Conservation (phyloP, 108 stramenopile species). For the Cyclotella baltica region DNA sequence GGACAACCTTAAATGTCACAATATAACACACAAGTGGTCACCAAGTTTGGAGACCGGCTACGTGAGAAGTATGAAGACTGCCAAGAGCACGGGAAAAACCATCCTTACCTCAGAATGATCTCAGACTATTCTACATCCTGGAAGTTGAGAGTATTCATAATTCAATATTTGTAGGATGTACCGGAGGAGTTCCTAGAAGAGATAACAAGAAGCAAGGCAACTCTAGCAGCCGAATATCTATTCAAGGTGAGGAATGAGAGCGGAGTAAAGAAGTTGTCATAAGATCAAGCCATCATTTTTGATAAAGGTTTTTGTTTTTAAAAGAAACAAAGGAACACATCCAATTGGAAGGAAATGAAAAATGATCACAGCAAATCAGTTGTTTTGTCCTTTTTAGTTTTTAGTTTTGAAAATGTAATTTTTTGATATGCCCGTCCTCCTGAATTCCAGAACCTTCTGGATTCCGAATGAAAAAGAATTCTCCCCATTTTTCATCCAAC, state of each 20-base stretch:
- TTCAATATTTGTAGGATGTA: constrained; percentile 9
- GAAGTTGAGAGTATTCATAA: neutral
- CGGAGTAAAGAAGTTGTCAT: neutral
- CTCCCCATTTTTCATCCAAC: neutral
- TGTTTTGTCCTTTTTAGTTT: too few species aligned
- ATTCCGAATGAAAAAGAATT: too few species aligned
- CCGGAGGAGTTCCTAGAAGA: constrained; percentile 6
- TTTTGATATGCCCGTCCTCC: too few species aligned
- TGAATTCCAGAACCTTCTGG: too few species aligned
- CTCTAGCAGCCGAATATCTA: constrained; percentile 9
- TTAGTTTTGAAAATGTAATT: too few species aligned
- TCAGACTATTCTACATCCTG: neutral
- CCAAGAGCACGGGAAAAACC: neutral
- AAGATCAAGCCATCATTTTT: constrained; percentile 4
- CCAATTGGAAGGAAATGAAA: too few species aligned
- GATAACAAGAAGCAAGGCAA: neutral
- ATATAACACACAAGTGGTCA: neutral
- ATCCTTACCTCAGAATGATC: constrained; percentile 12
- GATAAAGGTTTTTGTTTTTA: too few species aligned
- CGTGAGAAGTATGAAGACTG: neutral
- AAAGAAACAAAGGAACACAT: too few species aligned
- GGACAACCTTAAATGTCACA: constrained; percentile 22
- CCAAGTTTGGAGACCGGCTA: neutral
- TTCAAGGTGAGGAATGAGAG: neutral
- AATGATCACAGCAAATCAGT: too few species aligned